Conservation (phyloP, 2,329 filamentous ascomycete species). For the Hirsutella thompsonii region DNA sequence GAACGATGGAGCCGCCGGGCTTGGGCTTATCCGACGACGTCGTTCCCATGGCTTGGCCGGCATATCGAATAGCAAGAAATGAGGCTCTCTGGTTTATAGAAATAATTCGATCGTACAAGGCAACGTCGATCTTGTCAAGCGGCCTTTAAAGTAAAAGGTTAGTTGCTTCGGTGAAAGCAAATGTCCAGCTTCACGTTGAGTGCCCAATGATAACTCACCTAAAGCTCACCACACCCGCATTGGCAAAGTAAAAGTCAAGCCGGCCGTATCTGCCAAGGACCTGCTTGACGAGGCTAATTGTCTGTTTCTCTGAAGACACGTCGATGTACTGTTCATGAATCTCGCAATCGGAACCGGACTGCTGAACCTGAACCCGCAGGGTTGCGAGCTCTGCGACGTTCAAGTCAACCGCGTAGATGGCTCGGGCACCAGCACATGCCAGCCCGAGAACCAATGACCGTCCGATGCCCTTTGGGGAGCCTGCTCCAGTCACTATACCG, state of each 20-base stretch:
- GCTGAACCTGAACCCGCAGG: background rate
- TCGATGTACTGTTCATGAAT: background rate
- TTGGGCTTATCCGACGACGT: constrained; percentile 2
- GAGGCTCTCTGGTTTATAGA: constrained; percentile 6
- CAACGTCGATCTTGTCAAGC: constrained; percentile 3
- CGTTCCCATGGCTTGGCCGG: constrained; percentile 7
- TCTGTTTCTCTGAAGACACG: constrained; percentile 1
- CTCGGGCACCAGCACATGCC: constrained; percentile 7
- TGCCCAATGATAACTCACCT: constrained; percentile 3
- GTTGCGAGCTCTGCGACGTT: constrained; percentile 3
- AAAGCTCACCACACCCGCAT: constrained; percentile 7
- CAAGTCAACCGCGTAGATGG: constrained; percentile 9
- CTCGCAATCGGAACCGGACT: background rate
- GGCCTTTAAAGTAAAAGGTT: no score
- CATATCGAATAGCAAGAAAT: constrained; percentile 9
- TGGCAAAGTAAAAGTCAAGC: constrained; percentile 11
- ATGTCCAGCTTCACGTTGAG: background rate
- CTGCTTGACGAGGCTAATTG: background rate
- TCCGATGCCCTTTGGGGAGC: constrained; percentile 13
- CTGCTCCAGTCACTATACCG: constrained; percentile 14
- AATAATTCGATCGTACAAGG: constrained; percentile 1
- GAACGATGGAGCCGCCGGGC: constrained; percentile 7
- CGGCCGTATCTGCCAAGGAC: constrained; percentile 2
- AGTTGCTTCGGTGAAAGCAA: no score
- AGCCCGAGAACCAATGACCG: constrained; percentile 10